These are phyloP conservation scores for Pestalotiopsis sp. DNA, from an alignment of 2,329 filamentous ascomycete genomes.

Conservation along the genomic window DNA sequence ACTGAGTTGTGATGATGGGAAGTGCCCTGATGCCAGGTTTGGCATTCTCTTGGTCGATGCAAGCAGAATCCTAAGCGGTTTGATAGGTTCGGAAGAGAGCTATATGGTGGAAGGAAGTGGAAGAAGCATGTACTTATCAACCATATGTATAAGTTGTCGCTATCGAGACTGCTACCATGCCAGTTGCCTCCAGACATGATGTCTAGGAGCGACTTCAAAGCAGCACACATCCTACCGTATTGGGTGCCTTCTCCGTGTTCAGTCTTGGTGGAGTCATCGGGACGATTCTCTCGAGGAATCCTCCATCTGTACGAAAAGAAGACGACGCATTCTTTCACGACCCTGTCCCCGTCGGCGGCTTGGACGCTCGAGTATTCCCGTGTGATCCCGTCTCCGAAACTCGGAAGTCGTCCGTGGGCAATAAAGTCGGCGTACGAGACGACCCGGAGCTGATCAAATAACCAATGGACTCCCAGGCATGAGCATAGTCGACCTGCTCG, in stretches of 20 bases:
- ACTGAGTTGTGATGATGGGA: neutral
- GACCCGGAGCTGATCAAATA: neutral
- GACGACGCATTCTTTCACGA: neutral
- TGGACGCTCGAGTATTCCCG: neutral
- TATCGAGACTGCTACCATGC: neutral
- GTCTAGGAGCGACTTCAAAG: neutral
- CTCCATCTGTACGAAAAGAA: slow-evolving; percentile 8
- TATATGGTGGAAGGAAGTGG: neutral
- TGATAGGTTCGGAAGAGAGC: too few species aligned
- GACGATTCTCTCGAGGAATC: neutral
- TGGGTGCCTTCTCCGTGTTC: neutral
- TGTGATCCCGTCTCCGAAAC: neutral
- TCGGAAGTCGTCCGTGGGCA: neutral
- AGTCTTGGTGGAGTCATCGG: neutral
- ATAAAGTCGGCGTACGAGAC: slow-evolving; percentile 4
- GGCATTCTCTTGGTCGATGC: slow-evolving; percentile 2
- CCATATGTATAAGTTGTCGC: slow-evolving; percentile 1
- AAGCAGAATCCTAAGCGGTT: neutral
- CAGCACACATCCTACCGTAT: slow-evolving; percentile 3
- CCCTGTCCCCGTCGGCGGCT: neutral
- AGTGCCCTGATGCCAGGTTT: neutral
- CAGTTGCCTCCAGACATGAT: neutral
- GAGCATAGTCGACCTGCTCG: neutral
- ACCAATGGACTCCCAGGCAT: neutral
- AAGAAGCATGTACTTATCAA: neutral